A percentile compares a stretch with the other conserved stretches of the same genome.
Evolutionary conservation across 78 protist species (phyloP).

Genomic region (Dictyostelium capitatum): DNA sequence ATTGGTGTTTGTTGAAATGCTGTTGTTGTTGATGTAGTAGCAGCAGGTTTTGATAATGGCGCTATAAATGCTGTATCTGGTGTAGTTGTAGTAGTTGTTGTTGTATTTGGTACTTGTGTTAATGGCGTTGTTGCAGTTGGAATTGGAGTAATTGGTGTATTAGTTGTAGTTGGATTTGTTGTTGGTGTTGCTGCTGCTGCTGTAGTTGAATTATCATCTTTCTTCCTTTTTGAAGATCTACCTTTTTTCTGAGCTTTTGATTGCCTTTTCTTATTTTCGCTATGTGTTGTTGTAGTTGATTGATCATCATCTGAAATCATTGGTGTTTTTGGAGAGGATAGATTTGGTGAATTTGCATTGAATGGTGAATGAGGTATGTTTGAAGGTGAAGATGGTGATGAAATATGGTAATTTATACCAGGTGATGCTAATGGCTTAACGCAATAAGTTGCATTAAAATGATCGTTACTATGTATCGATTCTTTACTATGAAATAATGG

Average conservation of each 20-base stretch:
- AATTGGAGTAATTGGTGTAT: background rate
- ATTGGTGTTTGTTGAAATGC: background rate
- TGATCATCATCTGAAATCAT: slow-evolving; percentile 27
- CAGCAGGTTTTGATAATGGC: background rate
- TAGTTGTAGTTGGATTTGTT: background rate
- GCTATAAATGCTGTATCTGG: background rate
- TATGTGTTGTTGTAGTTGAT: background rate
- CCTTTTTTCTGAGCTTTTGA: slow-evolving; percentile 39
- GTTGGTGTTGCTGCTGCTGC: background rate
- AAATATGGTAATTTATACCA: background rate
- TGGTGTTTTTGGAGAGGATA: slow-evolving; percentile 41
- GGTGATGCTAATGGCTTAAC: slow-evolving; percentile 19
- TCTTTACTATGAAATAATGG: slow-evolving; percentile 22
- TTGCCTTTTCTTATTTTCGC: background rate
- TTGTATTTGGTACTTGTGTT: background rate
- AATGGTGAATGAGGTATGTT: slow-evolving; percentile 28
- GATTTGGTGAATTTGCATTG: slow-evolving; percentile 26
- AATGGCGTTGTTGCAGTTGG: background rate
- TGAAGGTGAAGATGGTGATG: background rate
- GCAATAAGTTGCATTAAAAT: background rate
- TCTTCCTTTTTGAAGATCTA: slow-evolving; percentile 52
- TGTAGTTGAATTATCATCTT: slow-evolving; percentile 36
- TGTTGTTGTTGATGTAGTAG: background rate
- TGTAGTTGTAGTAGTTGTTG: background rate
- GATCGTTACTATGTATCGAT: background rate